phyloP scores from a whole-genome alignment of 208 protist genomes.

The Trypanosoma brucei region DNA sequence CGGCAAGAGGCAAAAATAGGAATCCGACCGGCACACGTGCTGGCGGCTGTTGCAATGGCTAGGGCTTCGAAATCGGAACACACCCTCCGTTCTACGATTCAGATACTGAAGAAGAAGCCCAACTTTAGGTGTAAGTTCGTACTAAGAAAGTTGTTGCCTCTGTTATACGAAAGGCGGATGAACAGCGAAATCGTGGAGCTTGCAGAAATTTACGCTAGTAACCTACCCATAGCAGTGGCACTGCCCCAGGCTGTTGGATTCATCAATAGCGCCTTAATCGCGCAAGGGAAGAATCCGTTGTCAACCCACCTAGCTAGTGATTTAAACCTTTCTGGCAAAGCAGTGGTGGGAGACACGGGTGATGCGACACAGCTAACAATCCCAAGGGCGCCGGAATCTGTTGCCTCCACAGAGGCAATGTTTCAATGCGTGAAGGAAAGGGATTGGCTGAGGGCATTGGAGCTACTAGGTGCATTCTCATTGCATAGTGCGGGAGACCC shows the following conservation, averaged over 20 bases:
- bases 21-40: conserved; percentile 45
- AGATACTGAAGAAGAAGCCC: conserved; percentile 36
- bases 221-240: conserved; percentile 31
- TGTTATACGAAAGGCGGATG: conserved; percentile 62
- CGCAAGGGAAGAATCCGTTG: conserved; percentile 43
- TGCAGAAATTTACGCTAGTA: conserved; percentile 35
- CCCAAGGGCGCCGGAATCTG: conserved; percentile 1
- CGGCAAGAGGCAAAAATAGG: conserved; percentile 50
- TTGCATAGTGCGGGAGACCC: conserved; percentile 9
- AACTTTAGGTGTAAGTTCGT: conserved; percentile 16
- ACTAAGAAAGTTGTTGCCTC: conserved; percentile 50
- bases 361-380: not conserved
- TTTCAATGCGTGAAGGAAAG: conserved; percentile 72
- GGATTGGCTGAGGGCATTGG: conserved; percentile 67
- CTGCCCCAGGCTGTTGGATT: conserved; percentile 63
- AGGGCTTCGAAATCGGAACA: conserved; percentile 31
- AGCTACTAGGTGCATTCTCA: conserved; percentile 31
- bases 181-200: conserved; percentile 64
- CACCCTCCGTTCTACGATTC: conserved; percentile 27
- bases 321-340: conserved; percentile 2
- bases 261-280: conserved; percentile 63
- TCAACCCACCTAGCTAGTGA: conserved; percentile 29
- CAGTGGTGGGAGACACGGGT: not conserved
- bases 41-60: conserved; percentile 35
- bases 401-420: conserved; percentile 66